These are phyloP conservation scores for Rhodotorula sphaerocarpa DNA, from an alignment of 768 basidiomycete species.

Conservation along the genomic window DNA sequence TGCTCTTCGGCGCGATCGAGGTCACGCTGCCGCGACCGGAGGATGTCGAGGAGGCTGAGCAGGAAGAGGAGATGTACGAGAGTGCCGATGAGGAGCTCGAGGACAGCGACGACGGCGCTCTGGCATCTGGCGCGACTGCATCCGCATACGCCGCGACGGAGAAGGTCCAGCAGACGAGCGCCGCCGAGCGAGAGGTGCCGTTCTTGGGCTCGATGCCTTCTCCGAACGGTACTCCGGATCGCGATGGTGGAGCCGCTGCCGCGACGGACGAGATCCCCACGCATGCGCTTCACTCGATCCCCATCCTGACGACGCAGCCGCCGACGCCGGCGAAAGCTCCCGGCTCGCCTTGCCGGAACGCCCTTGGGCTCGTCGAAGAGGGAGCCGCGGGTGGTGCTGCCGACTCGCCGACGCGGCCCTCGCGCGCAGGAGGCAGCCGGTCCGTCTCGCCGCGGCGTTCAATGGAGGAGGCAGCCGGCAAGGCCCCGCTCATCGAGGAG, in stretches of 20 bases:
- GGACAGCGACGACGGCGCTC: neutral
- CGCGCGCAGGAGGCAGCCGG: too few relatives aligned
- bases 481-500: too few relatives aligned
- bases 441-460: too few relatives aligned
- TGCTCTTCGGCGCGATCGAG: constrained; percentile 34
- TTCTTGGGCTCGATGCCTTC: constrained; percentile 4
- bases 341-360: neutral
- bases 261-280: constrained; percentile 1
- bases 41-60: constrained; percentile 19
- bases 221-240: too few relatives aligned
- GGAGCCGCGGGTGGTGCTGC: too few relatives aligned
- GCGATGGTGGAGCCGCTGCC: too few relatives aligned
- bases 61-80: constrained; percentile 6
- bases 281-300: neutral
- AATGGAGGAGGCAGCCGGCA: too few relatives aligned
- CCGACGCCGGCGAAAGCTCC: constrained; percentile 21
- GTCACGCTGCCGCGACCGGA: constrained; percentile 28
- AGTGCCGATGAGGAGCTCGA: neutral
- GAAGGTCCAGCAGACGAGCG: neutral
- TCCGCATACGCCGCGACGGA: neutral
- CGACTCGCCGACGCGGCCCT: too few relatives aligned
- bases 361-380: neutral
- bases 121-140: neutral
- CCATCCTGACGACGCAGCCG: constrained; percentile 24
- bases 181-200: neutral